These are phyloP conservation scores for Prunella vulgaris DNA, from an alignment of 257 asterid genomes.

Conservation along the genomic window DNA sequence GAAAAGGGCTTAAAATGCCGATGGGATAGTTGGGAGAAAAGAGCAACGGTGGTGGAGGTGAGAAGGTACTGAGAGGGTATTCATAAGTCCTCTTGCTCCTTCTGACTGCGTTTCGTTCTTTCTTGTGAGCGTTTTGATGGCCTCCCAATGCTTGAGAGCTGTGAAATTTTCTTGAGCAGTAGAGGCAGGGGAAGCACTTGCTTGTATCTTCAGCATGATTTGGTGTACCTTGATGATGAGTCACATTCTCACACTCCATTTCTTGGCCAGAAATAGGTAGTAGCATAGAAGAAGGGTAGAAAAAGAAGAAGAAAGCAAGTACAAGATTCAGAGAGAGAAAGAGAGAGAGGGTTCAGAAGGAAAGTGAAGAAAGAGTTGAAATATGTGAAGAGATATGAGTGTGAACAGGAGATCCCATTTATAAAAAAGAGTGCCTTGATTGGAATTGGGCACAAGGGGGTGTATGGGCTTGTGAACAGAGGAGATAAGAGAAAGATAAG, in stretches of 20 bases:
- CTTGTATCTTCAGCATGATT: conserved; percentile 33
- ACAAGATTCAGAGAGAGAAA: not conserved
- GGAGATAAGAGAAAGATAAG: conserved; percentile 19
- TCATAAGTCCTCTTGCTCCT: conserved; percentile 39
- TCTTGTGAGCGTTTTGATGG: conserved; percentile 96
- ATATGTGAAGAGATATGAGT: not conserved
- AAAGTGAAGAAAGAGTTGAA: not conserved
- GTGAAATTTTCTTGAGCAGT: conserved; percentile 79
- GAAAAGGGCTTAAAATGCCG: conserved; percentile 48
- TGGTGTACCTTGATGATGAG: conserved; percentile 15
- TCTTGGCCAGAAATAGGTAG: not conserved
- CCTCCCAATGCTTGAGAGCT: conserved; percentile 96
- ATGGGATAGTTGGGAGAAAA: conserved; percentile 48
- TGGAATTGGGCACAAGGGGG: conserved; percentile 11
- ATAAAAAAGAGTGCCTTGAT: conserved; percentile 25
- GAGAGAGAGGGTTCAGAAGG: not conserved
- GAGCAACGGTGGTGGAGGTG: conserved; percentile 38
- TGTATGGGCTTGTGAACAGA: conserved; percentile 20
- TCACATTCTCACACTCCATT: conserved; percentile 49
- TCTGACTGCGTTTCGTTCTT: conserved; percentile 74
- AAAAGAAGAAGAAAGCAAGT: no score
- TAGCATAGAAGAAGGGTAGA: not conserved
- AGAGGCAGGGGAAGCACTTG: conserved; percentile 63
- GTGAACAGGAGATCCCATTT: not conserved
- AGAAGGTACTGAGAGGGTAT: not conserved